These are phyloP conservation scores for Thermothielavioides terrestris DNA, from an alignment of 495 filamentous ascomycete genomes.

Conservation along the genomic window DNA sequence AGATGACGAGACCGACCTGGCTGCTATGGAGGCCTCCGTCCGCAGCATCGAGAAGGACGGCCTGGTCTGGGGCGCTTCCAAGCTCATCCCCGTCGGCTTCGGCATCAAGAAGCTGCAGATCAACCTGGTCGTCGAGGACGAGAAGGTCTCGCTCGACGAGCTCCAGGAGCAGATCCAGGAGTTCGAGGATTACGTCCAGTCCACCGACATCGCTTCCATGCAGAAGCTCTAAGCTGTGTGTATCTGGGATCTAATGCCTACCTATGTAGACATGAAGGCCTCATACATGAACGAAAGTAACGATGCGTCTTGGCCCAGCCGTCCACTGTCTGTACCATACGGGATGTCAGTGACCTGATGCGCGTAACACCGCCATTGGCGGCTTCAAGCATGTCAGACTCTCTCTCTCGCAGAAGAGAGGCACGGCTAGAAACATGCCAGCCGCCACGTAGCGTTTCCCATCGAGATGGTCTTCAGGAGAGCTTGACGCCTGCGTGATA, in stretches of 20 bases:
- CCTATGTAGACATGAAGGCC: conserved; percentile 20
- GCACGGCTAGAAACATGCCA: too few relatives aligned
- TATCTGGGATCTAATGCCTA: conserved; percentile 12
- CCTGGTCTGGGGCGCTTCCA: conserved; percentile 90
- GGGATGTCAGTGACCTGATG: too few relatives aligned
- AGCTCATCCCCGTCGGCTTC: conserved; percentile 82
- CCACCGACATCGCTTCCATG: conserved; percentile 68
- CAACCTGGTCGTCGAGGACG: conserved; percentile 94
- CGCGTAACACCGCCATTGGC: too few relatives aligned
- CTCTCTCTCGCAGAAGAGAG: too few relatives aligned
- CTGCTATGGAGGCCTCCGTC: conserved; percentile 69
- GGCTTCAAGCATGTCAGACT: too few relatives aligned
- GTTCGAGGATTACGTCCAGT: conserved; percentile 96
- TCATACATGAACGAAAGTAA: too few relatives aligned
- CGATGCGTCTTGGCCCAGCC: too few relatives aligned
- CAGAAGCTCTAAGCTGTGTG: conserved; percentile 29
- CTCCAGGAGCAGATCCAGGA: conserved; percentile 72
- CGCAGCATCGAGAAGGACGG: conserved; percentile 86
- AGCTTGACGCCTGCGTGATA: too few relatives aligned
- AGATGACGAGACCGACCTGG: conserved; percentile 92
- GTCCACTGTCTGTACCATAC: too few relatives aligned
- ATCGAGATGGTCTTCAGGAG: too few relatives aligned
- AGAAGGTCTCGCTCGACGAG: conserved; percentile 83
- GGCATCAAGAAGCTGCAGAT: conserved; percentile 99
- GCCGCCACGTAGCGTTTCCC: too few relatives aligned